phyloP scores from a whole-genome alignment of 345 rosid species.

The Acer saccharum region DNA sequence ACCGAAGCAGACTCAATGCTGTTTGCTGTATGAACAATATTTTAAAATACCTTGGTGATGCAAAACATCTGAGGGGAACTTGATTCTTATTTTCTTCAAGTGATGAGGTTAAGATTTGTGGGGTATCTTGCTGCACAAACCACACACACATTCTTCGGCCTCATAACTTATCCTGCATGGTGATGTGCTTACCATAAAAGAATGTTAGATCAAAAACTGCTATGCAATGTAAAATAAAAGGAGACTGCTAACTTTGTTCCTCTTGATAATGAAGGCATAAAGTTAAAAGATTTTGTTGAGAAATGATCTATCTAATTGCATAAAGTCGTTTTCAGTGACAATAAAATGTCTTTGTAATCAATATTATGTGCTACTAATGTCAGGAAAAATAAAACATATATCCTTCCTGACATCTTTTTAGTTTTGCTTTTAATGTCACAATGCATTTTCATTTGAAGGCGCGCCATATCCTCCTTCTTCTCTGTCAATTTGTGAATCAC shows the following conservation, averaged over 20 bases:
- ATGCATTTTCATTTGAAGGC: constrained; percentile 43
- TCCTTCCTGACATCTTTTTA: neutral
- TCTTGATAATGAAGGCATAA: neutral
- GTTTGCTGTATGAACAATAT: neutral
- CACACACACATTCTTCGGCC: neutral
- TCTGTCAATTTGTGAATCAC: constrained; percentile 88
- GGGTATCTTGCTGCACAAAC: neutral
- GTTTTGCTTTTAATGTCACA: neutral
- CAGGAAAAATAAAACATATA: neutral
- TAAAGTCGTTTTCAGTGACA: neutral
- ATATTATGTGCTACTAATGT: neutral
- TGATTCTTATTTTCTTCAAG: neutral
- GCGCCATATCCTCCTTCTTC: constrained; percentile 82
- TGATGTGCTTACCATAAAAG: neutral
- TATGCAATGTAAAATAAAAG: neutral
- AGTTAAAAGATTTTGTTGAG: neutral
- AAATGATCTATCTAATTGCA: neutral
- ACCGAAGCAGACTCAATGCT: neutral
- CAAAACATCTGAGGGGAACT: no score
- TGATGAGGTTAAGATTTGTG: neutral
- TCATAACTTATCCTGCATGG: neutral
- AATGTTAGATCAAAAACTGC: neutral
- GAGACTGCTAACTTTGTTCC: neutral
- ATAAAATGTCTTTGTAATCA: neutral
- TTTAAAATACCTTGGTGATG: neutral